Evolutionary conservation across 345 rosid genomes (phyloP).

Genomic region (Punica granatum): DNA sequence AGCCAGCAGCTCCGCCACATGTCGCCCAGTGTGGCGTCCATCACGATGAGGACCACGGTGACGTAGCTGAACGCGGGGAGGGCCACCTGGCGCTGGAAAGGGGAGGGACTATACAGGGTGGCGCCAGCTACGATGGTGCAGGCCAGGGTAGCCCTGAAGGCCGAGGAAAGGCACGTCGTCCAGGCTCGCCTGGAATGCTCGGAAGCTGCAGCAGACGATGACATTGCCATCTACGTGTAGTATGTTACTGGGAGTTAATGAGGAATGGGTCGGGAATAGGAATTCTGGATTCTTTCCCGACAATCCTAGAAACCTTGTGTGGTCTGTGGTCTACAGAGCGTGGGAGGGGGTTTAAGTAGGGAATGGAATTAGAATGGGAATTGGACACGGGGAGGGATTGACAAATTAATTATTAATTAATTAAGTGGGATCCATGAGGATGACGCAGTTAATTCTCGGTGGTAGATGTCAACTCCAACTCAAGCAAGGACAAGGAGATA

Average conservation of each 20-base stretch:
- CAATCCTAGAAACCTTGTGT: background rate
- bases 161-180: conserved; percentile 58
- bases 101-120: conserved; percentile 62
- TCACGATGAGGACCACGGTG: conserved; percentile 44
- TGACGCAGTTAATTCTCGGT: background rate
- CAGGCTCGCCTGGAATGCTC: conserved; percentile 18
- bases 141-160: conserved; percentile 68
- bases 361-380: background rate
- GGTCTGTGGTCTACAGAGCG: background rate
- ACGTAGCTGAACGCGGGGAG: conserved; percentile 87
- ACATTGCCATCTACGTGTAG: conserved; percentile 1
- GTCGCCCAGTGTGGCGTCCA: conserved; percentile 79
- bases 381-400: background rate
- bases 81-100: conserved; percentile 33
- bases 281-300: background rate
- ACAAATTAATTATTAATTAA: background rate
- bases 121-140: conserved; percentile 55
- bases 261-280: background rate
- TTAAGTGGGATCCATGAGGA: background rate
- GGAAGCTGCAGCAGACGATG: background rate
- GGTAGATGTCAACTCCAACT: background rate
- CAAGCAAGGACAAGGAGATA: background rate
- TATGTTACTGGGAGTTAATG: background rate
- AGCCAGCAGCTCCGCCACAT: conserved; percentile 65
- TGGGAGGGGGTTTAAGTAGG: background rate